phyloP scores from a whole-genome alignment of 176 grass and related monocot species.

The Secale cereale region DNA sequence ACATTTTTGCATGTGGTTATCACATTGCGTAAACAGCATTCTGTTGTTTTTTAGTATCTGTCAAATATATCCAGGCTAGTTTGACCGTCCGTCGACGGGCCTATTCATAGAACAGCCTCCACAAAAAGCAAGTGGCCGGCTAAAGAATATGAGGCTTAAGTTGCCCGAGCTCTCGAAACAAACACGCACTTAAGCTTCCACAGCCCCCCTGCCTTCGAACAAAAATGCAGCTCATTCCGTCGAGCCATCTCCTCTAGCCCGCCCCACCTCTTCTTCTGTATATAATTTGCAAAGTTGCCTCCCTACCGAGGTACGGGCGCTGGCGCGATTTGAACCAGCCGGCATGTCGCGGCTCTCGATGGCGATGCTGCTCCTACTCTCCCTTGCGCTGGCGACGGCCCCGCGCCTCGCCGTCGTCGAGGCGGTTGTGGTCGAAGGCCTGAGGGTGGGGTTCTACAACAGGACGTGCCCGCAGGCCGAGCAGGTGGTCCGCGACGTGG shows the following conservation, averaged over 20 bases:
- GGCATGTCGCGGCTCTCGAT: background rate
- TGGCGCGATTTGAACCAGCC: background rate
- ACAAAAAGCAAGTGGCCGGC: background rate
- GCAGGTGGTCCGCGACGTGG: slow-evolving; percentile 12
- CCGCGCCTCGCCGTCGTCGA: background rate
- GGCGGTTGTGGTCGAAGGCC: slow-evolving; percentile 12
- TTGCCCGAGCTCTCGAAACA: background rate
- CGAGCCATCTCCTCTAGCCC: background rate
- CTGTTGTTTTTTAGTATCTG: background rate
- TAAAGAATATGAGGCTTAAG: slow-evolving; percentile 37
- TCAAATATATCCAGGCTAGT: background rate
- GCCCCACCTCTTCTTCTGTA: background rate
- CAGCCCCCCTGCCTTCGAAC: background rate
- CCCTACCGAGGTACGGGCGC: background rate
- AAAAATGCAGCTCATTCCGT: background rate
- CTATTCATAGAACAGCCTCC: slow-evolving; percentile 22
- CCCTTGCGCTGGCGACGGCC: background rate
- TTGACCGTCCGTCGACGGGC: background rate
- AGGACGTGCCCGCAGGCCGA: slow-evolving; percentile 33
- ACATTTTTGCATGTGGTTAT: background rate
- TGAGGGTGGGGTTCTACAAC: slow-evolving; percentile 33
- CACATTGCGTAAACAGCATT: background rate
- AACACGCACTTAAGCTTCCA: slow-evolving; percentile 13
- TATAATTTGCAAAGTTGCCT: background rate
- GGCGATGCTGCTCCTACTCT: background rate